A percentile compares a stretch with the other conserved stretches of the same genome.
Evolutionary conservation across 2,329 filamentous ascomycete genomes (phyloP).

Genomic region (Aspergillus quadrilineatus): DNA sequence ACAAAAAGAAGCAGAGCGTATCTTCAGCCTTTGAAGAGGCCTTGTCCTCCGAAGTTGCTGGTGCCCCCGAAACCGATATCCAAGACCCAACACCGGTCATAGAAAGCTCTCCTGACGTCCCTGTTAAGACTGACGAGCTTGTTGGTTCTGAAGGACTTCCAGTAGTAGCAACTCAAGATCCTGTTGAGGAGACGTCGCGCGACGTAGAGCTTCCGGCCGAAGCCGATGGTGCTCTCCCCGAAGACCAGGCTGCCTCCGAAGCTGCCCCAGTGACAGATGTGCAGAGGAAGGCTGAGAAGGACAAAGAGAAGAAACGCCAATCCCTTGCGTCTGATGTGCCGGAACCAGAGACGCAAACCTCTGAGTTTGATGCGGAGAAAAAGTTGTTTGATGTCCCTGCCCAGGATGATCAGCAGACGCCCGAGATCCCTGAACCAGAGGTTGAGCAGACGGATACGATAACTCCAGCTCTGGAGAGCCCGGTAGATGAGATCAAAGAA

Average conservation of each 20-base stretch:
- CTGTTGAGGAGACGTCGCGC: constrained; percentile 7
- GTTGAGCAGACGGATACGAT: background rate
- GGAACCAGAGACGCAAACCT: background rate
- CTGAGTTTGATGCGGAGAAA: background rate
- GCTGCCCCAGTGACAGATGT: constrained; percentile 20
- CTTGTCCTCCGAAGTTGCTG: background rate
- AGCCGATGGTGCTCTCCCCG: constrained; percentile 2
- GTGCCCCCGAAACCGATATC: background rate
- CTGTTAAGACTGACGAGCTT: background rate
- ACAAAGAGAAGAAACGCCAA: constrained; percentile 23
- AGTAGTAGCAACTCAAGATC: background rate
- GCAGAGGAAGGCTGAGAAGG: constrained; percentile 29
- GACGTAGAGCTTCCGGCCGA: constrained; percentile 8
- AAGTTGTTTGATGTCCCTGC: background rate
- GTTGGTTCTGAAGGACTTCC: constrained; percentile 5
- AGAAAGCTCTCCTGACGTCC: background rate
- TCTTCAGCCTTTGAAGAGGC: constrained; percentile 8
- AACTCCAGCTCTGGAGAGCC: background rate
- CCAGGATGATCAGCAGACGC: background rate
- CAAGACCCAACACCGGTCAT: background rate
- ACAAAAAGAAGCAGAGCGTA: constrained; percentile 14
- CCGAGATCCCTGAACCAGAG: background rate
- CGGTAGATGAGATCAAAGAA: background rate
- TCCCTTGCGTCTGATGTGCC: constrained; percentile 4
- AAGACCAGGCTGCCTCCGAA: constrained; percentile 6